Percentiles rank a stretch among this genome's conserved stretches.
Evolutionary conservation across 208 protist species (phyloP).

Genomic region (Acanthamoeba royreba): DNA sequence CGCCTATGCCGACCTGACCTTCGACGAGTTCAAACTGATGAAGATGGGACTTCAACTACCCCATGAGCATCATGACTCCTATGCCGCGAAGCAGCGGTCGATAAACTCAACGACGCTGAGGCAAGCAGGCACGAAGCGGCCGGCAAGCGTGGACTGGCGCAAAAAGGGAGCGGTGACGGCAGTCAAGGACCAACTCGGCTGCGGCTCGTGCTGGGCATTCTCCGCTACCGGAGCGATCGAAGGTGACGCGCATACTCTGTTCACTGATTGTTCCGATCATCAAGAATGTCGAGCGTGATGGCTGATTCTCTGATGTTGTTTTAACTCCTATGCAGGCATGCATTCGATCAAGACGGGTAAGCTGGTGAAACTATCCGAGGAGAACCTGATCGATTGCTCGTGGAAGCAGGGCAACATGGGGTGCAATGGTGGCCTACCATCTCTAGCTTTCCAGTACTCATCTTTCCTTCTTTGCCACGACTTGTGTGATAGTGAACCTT

Average conservation of each 20-base stretch:
- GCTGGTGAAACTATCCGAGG: neutral
- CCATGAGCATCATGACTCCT: neutral
- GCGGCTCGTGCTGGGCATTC: conserved; percentile 87
- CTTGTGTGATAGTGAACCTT: neutral
- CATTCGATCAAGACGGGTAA: neutral
- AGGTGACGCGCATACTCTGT: conserved; percentile 54
- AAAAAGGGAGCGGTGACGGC: conserved; percentile 82
- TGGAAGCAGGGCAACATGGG: conserved; percentile 68
- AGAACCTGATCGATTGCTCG: neutral
- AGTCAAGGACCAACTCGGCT: conserved; percentile 87
- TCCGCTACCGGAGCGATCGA: conserved; percentile 89
- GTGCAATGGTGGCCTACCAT: conserved; percentile 87
- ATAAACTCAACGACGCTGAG: neutral
- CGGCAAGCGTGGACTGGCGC: conserved; percentile 82
- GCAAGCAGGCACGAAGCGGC: neutral
- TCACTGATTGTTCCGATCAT: neutral
- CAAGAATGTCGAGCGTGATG: neutral
- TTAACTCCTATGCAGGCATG: neutral
- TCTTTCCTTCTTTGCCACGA: neutral
- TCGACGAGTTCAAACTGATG: neutral
- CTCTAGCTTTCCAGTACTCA: neutral
- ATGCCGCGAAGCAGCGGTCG: neutral
- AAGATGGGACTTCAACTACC: neutral
- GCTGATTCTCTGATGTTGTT: neutral
- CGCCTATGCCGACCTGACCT: neutral